Evolutionary conservation across 768 basidiomycete species (phyloP).

Genomic region (Naganishia vishniacii): DNA sequence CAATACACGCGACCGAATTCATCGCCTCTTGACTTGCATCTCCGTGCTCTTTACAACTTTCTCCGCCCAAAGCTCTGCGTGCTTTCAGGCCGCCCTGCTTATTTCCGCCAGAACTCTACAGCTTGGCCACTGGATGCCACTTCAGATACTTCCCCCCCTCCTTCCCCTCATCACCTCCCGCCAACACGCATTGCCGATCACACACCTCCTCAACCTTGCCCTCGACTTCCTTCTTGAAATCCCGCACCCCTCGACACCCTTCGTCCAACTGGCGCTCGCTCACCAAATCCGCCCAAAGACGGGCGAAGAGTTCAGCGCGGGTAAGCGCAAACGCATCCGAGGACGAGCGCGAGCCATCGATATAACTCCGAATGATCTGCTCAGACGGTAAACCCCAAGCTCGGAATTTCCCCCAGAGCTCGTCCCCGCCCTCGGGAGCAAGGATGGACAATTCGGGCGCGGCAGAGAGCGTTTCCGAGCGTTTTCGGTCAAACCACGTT

Average conservation of each 20-base stretch:
- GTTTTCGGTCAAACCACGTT: constrained; percentile 61
- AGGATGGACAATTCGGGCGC: constrained; percentile 48
- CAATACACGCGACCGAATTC: too few relatives aligned
- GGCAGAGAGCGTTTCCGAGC: constrained; percentile 54
- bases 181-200: constrained; percentile 59
- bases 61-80: too few relatives aligned
- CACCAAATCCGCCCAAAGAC: constrained; percentile 56
- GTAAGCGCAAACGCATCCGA: constrained; percentile 62
- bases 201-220: constrained; percentile 15
- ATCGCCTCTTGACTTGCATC: too few relatives aligned
- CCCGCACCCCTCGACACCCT: background rate
- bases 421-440: constrained; percentile 28
- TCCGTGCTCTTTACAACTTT: too few relatives aligned
- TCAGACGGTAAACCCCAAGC: constrained; percentile 65
- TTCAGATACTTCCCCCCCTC: constrained; percentile 20
- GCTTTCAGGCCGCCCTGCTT: too few relatives aligned
- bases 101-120: too few relatives aligned
- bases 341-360: constrained; percentile 61
- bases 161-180: constrained; percentile 53
- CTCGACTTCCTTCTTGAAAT: constrained; percentile 13
- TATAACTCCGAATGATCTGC: constrained; percentile 61
- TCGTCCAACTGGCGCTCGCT: constrained; percentile 53
- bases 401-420: constrained; percentile 52
- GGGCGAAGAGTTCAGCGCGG: constrained; percentile 60
- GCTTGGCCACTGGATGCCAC: constrained; percentile 22